Evolutionary conservation across 2,329 filamentous ascomycete species (phyloP).

Genomic region (Erysiphe pulchra): DNA sequence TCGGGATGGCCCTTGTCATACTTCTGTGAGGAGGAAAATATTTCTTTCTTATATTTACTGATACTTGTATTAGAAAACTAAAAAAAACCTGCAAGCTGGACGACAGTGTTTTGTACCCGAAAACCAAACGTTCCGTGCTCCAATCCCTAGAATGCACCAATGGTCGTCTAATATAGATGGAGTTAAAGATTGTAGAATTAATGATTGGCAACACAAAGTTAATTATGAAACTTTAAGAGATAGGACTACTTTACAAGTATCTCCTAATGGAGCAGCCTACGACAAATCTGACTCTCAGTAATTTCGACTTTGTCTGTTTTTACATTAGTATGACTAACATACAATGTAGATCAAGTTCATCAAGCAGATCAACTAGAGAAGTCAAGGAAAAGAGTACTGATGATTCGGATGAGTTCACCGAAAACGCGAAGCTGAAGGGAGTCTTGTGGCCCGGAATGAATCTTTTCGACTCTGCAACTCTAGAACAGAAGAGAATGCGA

Average conservation of each 20-base stretch:
- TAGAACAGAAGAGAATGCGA: conserved; percentile 44
- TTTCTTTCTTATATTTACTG: not conserved
- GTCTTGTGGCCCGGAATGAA: conserved; percentile 55
- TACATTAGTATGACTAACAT: not conserved
- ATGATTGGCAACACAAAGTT: conserved; percentile 4
- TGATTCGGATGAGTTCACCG: conserved; percentile 6
- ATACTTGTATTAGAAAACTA: not conserved
- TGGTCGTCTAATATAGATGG: conserved; percentile 5
- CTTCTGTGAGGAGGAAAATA: conserved; percentile 3
- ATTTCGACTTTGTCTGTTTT: not conserved
- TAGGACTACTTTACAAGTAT: conserved; percentile 8
- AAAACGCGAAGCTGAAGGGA: conserved; percentile 32
- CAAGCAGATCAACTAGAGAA: conserved; percentile 4
- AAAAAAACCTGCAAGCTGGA: not conserved
- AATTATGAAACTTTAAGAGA: conserved; percentile 11
- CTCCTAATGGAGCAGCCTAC: conserved; percentile 2
- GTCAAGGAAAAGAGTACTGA: conserved; percentile 3
- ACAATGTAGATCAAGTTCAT: conserved; percentile 7
- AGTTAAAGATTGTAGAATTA: conserved; percentile 1
- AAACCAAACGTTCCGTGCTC: conserved; percentile 7
- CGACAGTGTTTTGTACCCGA: not conserved
- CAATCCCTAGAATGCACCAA: conserved; percentile 12
- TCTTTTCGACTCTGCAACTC: conserved; percentile 55
- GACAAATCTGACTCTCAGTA: conserved; percentile 8
- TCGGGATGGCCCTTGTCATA: not conserved